Evolutionary conservation across 306 rosid species (phyloP).

Genomic region (Morella rubra): DNA sequence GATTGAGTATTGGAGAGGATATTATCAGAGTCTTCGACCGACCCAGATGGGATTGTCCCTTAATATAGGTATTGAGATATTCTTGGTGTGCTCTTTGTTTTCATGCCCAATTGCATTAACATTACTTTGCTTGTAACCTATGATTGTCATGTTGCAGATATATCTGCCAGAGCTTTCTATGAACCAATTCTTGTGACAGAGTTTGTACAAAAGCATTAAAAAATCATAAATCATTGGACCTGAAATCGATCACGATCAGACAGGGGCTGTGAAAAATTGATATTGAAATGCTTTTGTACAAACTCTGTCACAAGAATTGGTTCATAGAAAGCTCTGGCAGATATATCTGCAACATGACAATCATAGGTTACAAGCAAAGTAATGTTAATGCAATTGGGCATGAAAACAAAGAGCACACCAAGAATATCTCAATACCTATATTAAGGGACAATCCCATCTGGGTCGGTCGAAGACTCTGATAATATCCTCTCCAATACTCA

Average conservation of each 20-base stretch:
- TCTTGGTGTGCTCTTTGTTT: background rate
- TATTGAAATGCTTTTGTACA: slow-evolving; percentile 29
- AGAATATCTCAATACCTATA: slow-evolving; percentile 40
- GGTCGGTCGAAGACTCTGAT: slow-evolving; percentile 45
- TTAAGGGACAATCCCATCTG: slow-evolving; percentile 53
- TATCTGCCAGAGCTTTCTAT: slow-evolving; percentile 64
- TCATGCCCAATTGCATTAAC: background rate
- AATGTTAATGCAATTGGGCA: background rate
- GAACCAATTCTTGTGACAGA: slow-evolving; percentile 55
- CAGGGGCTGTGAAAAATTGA: slow-evolving; percentile 34
- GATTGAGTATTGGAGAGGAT: slow-evolving; percentile 44
- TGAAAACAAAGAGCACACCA: background rate
- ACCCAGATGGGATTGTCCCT: slow-evolving; percentile 50
- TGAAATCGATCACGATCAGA: slow-evolving; percentile 53
- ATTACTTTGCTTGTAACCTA: background rate
- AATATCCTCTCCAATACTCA: slow-evolving; percentile 45
- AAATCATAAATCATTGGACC: slow-evolving; percentile 32
- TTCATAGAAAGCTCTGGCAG: slow-evolving; percentile 69
- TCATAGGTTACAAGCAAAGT: background rate
- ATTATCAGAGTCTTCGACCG: slow-evolving; percentile 42
- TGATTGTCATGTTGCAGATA: slow-evolving; percentile 47
- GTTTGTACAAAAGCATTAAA: slow-evolving; percentile 28
- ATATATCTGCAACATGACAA: slow-evolving; percentile 56
- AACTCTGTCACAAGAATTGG: slow-evolving; percentile 43
- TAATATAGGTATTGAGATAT: slow-evolving; percentile 46